phyloP scores from a whole-genome alignment of 176 grass and related monocot species.

The Zoysia pacifica region DNA sequence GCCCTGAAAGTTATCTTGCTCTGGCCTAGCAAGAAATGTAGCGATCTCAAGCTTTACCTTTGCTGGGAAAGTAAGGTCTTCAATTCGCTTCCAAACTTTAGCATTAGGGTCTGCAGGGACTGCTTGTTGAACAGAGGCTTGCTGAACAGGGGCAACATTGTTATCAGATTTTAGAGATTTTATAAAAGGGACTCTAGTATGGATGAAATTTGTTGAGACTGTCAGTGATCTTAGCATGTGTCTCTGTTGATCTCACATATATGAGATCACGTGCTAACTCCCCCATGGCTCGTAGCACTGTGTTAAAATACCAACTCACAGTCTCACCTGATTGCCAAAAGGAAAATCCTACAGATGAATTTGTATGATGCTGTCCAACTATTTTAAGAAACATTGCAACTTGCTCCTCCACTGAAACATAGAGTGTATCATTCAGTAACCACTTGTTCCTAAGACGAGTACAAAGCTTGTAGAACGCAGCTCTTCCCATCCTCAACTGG shows the following conservation, averaged over 20 bases:
- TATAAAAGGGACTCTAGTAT: too few species aligned
- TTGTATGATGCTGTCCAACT: background rate
- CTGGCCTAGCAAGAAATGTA: background rate
- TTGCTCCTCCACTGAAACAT: slow-evolving; percentile 30
- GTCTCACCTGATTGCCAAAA: slow-evolving; percentile 7
- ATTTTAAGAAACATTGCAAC: slow-evolving; percentile 16
- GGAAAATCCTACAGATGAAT: background rate
- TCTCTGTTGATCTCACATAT: background rate
- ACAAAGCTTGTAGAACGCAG: background rate
- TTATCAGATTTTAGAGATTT: background rate
- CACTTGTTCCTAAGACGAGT: background rate
- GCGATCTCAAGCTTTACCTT: background rate
- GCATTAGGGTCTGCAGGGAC: background rate
- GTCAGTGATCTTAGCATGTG: background rate
- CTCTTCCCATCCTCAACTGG: background rate
- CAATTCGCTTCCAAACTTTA: background rate
- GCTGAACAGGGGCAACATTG: background rate
- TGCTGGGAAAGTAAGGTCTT: background rate
- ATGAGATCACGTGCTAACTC: slow-evolving; percentile 1
- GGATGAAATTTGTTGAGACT: background rate
- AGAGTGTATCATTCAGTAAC: background rate
- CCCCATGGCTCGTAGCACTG: background rate
- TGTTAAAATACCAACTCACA: slow-evolving; percentile 4
- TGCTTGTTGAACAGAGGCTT: too few species aligned
- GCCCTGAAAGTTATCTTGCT: background rate